These are phyloP conservation scores for Cajanus cajan DNA, from an alignment of 306 rosid species.

Conservation along the genomic window DNA sequence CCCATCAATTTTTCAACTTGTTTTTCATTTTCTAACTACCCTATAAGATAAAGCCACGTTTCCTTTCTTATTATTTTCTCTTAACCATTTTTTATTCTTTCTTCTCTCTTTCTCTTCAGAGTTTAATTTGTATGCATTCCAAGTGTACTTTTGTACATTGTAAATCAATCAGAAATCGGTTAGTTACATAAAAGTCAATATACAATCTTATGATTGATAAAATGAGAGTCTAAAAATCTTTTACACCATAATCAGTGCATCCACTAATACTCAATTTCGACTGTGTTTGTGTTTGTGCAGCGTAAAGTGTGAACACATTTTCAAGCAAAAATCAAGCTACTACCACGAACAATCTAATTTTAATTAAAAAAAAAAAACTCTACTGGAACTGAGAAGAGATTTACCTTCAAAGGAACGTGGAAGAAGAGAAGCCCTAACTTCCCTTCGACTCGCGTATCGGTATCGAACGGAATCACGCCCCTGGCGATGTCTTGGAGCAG, in stretches of 20 bases:
- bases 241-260: no score
- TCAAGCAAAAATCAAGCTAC: neutral
- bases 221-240: no score
- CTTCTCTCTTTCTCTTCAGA: neutral
- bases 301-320: neutral
- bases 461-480: constrained; percentile 80
- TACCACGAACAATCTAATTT: neutral
- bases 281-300: neutral
- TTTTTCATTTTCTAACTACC: neutral
- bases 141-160: neutral
- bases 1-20: neutral
- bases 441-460: constrained; percentile 61
- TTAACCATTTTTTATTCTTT: neutral
- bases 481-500: constrained; percentile 69
- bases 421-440: constrained; percentile 59
- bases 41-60: neutral
- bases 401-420: constrained; percentile 56
- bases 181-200: neutral
- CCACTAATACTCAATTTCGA: neutral
- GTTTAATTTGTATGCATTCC: neutral
- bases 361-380: neutral
- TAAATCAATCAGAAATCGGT: neutral
- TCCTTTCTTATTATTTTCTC: neutral
- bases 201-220: neutral
- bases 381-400: neutral